Evolutionary conservation across 2,329 filamentous ascomycete species (phyloP).

Genomic region (Xylaria sp.): DNA sequence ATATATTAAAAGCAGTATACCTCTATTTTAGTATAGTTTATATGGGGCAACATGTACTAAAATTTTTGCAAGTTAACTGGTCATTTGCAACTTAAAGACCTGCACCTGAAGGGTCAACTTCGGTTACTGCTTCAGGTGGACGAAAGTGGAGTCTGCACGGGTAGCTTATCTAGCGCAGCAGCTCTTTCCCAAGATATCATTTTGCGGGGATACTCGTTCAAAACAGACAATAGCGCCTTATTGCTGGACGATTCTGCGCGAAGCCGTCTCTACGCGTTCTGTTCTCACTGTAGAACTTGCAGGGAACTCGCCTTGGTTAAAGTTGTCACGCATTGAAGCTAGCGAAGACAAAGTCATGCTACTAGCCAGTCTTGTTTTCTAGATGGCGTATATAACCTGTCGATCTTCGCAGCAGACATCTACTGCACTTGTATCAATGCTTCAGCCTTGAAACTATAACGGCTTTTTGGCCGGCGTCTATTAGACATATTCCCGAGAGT

Average conservation of each 20-base stretch:
- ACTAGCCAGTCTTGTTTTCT: conserved; percentile 42
- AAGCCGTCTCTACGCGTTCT: conserved; percentile 15
- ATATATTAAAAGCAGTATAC: too few species aligned
- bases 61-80: too few species aligned
- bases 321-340: not conserved
- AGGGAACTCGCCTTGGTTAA: not conserved
- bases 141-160: too few species aligned
- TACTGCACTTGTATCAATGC: conserved; percentile 30
- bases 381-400: conserved; percentile 42
- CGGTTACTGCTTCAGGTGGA: too few species aligned
- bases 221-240: conserved; percentile 4
- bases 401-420: conserved; percentile 40
- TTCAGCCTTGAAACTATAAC: conserved; percentile 42
- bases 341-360: conserved; percentile 1
- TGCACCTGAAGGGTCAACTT: too few species aligned
- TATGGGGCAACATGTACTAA: too few species aligned
- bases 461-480: conserved; percentile 24
- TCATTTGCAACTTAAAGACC: too few species aligned
- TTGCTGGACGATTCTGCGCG: not conserved
- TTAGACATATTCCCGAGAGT: conserved; percentile 22
- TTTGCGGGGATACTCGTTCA: not conserved
- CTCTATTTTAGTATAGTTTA: too few species aligned
- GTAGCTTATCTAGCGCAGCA: conserved; percentile 2
- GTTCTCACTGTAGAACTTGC: not conserved
- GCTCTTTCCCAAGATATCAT: conserved; percentile 9